phyloP scores from a whole-genome alignment of 371 early-diverging fungal species.

The Conidiobolus incongruus region DNA sequence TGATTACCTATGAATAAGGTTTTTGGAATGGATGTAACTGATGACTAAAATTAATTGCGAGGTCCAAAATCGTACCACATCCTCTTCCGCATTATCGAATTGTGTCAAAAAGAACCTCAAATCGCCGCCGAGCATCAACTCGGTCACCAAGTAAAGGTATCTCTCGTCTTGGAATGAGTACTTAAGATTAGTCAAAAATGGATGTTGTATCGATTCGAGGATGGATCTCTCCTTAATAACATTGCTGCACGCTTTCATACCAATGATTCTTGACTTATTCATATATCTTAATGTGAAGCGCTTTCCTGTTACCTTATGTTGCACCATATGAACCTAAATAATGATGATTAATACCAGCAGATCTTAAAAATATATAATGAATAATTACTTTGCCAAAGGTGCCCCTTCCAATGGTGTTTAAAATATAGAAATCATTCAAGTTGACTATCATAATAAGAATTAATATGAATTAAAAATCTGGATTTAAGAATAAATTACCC shows the following conservation, averaged over 20 bases:
- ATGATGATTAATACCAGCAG: neutral
- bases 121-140: constrained; percentile 73
- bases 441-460: constrained; percentile 15
- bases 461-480: no score
- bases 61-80: constrained; percentile 52
- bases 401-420: constrained; percentile 47
- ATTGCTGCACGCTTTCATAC: constrained; percentile 37
- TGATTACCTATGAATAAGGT: constrained; percentile 31
- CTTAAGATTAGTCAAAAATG: constrained; percentile 31
- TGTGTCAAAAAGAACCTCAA: constrained; percentile 52
- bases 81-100: constrained; percentile 31
- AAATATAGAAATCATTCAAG: constrained; percentile 34
- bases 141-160: constrained; percentile 49
- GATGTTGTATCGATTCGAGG: constrained; percentile 31
- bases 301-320: constrained; percentile 44
- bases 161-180: constrained; percentile 42
- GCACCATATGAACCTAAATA: constrained; percentile 50
- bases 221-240: constrained; percentile 42
- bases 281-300: constrained; percentile 66
- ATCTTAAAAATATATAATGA: constrained; percentile 3
- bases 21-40: constrained; percentile 36
- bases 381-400: constrained; percentile 60
- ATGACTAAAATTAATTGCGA: constrained; percentile 50
- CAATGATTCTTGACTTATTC: constrained; percentile 45
- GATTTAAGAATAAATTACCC: no score